Percentiles rank a stretch among this genome's conserved stretches.
Conservation (phyloP, 176 grass and related monocot genomes). For the Hyparrhenia diplandra region DNA sequence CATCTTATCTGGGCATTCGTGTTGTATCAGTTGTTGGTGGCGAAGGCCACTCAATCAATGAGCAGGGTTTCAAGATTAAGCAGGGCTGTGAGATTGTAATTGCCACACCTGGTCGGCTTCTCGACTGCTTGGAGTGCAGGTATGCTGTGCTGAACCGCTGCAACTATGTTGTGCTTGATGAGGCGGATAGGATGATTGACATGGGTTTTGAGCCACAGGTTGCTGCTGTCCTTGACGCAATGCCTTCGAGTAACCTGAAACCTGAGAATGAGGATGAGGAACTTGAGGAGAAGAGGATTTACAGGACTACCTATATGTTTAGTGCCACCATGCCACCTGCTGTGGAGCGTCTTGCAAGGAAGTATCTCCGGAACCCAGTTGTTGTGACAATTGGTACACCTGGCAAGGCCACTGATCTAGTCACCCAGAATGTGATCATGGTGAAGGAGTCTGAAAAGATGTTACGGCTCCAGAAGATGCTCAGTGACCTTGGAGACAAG, state of each 20-base stretch:
- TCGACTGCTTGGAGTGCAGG: slow-evolving; percentile 86
- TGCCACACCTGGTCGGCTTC: slow-evolving; percentile 81
- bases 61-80: slow-evolving; percentile 80
- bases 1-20: slow-evolving; percentile 83
- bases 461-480: slow-evolving; percentile 68
- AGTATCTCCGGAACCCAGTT: slow-evolving; percentile 91
- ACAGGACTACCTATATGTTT: slow-evolving; percentile 97
- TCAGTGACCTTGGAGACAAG: slow-evolving; percentile 82
- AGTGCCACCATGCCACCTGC: slow-evolving; percentile 94
- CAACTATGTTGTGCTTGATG: slow-evolving; percentile 95
- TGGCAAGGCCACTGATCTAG: slow-evolving; percentile 85
- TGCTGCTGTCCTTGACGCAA: slow-evolving; percentile 79
- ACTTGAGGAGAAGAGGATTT: slow-evolving; percentile 86
- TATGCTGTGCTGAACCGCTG: slow-evolving; percentile 94
- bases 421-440: slow-evolving; percentile 89
- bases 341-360: slow-evolving; percentile 87
- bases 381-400: slow-evolving; percentile 92
- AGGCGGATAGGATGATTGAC: slow-evolving; percentile 98
- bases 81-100: slow-evolving; percentile 97
- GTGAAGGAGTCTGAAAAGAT: slow-evolving; percentile 85
- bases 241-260: slow-evolving; percentile 98
- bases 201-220: slow-evolving; percentile 98
- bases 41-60: slow-evolving; percentile 80
- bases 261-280: slow-evolving; percentile 98
- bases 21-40: slow-evolving; percentile 94